These are phyloP conservation scores for Backusella tuberculispora DNA, from an alignment of 192 early-diverging fungal genomes.

Conservation along the genomic window DNA sequence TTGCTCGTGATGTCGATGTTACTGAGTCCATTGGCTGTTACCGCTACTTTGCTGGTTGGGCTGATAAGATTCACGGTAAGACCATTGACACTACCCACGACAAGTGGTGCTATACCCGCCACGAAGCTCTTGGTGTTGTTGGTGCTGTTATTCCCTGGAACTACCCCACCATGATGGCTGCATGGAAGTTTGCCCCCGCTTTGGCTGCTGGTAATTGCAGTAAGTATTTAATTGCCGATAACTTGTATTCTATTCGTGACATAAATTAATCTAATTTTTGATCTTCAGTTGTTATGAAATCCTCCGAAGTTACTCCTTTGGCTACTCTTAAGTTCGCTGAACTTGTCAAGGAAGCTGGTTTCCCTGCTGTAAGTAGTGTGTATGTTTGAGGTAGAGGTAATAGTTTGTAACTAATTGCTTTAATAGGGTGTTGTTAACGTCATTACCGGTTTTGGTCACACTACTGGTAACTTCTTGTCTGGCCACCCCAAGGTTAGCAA, in stretches of 20 bases:
- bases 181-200: slow-evolving; percentile 84
- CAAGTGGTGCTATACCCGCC: slow-evolving; percentile 56
- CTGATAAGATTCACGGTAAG: slow-evolving; percentile 66
- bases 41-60: slow-evolving; percentile 78
- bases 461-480: slow-evolving; percentile 61
- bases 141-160: slow-evolving; percentile 81
- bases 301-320: slow-evolving; percentile 69
- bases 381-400: neutral
- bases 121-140: slow-evolving; percentile 73
- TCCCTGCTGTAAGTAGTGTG: slow-evolving; percentile 57
- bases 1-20: slow-evolving; percentile 69
- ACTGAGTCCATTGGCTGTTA: slow-evolving; percentile 67
- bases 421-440: slow-evolving; percentile 78
- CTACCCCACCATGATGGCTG: slow-evolving; percentile 65
- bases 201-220: slow-evolving; percentile 72
- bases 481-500: slow-evolving; percentile 61
- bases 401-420: neutral
- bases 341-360: slow-evolving; percentile 70
- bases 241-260: neutral
- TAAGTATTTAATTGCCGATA: slow-evolving; percentile 28
- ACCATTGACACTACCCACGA: slow-evolving; percentile 51
- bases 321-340: slow-evolving; percentile 65
- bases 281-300: slow-evolving; percentile 72
- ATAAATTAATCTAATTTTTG: neutral
- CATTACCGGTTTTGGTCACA: slow-evolving; percentile 71